Conservation (phyloP, 2,329 filamentous ascomycete species). For the Lachnellula hyalina region DNA sequence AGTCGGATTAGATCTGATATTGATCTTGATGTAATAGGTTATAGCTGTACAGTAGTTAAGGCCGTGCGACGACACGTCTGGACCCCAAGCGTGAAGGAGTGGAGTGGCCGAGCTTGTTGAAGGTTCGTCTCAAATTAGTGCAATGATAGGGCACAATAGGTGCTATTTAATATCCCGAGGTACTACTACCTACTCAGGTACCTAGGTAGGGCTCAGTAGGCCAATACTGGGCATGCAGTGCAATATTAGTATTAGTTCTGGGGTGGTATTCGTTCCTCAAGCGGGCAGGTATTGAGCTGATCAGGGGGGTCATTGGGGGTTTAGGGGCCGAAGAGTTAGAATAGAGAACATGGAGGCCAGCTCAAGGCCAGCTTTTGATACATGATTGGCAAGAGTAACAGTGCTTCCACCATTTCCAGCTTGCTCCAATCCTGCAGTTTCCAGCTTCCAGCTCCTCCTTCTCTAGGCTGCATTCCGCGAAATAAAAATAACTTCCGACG, state of each 20-base stretch:
- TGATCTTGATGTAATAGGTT: not conserved
- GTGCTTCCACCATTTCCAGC: not conserved
- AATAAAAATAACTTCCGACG: not conserved
- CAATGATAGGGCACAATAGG: too few species aligned
- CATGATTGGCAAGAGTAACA: not conserved
- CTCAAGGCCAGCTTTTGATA: not conserved
- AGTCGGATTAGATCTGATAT: not conserved
- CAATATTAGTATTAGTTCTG: not conserved
- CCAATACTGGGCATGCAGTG: not conserved
- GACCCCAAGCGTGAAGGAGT: not conserved
- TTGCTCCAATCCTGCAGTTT: not conserved
- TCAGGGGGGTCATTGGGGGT: not conserved
- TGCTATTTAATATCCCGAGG: too few species aligned
- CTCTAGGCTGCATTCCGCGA: not conserved
- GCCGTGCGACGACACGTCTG: not conserved
- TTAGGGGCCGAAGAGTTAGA: not conserved
- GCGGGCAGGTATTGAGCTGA: not conserved
- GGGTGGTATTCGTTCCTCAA: not conserved
- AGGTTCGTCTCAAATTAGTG: too few species aligned
- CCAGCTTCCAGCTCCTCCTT: conserved; percentile 1
- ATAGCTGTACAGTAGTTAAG: not conserved
- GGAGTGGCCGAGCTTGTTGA: not conserved
- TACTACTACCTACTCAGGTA: too few species aligned
- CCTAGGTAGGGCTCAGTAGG: not conserved
- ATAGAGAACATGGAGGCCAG: not conserved